Percentiles rank a stretch among this genome's conserved stretches.
Conservation (phyloP, 2,329 filamentous ascomycete species). For the Botrytis fragariae region DNA sequence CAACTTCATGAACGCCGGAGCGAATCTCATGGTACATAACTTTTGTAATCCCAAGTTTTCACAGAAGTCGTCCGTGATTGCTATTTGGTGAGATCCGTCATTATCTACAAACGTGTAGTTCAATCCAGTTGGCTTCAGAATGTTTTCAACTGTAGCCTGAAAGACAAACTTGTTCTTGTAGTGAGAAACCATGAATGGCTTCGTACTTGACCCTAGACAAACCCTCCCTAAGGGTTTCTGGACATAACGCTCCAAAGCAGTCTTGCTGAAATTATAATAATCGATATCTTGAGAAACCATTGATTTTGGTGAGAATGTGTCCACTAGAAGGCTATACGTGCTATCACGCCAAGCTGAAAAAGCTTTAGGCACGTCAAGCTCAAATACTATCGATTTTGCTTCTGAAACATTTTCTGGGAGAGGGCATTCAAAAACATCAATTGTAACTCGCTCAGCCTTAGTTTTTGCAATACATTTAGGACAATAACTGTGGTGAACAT, state of each 20-base stretch:
- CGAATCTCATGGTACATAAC: conserved; percentile 44
- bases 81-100: conserved; percentile 20
- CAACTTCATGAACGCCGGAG: conserved; percentile 26
- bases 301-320: conserved; percentile 39
- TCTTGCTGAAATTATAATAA: conserved; percentile 16
- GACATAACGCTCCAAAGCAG: conserved; percentile 17
- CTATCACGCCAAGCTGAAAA: conserved; percentile 51
- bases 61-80: conserved; percentile 13
- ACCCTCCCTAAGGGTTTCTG: conserved; percentile 20
- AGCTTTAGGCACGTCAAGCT: conserved; percentile 44
- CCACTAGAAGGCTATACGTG: conserved; percentile 43
- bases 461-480: conserved; percentile 39
- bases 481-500: conserved; percentile 34
- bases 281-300: not conserved
- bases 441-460: conserved; percentile 43
- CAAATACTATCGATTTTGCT: conserved; percentile 51
- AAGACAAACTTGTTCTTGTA: conserved; percentile 33
- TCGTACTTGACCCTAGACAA: conserved; percentile 26
- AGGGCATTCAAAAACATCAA: conserved; percentile 56
- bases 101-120: conserved; percentile 43
- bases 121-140: conserved; percentile 50
- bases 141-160: conserved; percentile 35
- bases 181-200: conserved; percentile 37
- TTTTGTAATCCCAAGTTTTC: conserved; percentile 32
- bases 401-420: conserved; percentile 41